These are phyloP conservation scores for Fusarium cicatricum DNA, from an alignment of 2,329 filamentous ascomycete species.

Conservation along the genomic window DNA sequence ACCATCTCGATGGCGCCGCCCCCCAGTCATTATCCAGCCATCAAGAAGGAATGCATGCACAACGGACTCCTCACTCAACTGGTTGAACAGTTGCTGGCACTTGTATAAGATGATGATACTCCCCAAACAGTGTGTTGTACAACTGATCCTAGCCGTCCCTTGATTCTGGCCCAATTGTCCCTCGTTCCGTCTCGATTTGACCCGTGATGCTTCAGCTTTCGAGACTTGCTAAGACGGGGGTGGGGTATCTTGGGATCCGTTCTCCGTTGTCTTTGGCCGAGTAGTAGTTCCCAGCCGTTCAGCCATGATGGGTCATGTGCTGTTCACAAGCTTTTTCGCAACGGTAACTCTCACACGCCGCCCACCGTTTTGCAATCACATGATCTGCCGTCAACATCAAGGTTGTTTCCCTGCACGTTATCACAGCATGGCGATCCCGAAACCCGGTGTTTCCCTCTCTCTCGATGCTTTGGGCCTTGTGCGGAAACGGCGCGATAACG, in stretches of 20 bases:
- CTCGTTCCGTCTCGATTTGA: conserved; percentile 25
- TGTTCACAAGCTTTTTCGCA: conserved; percentile 23
- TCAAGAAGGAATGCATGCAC: not conserved
- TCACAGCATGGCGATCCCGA: conserved; percentile 17
- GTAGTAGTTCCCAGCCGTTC: conserved; percentile 14
- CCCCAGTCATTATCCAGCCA: conserved; percentile 5
- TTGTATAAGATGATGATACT: conserved; percentile 29
- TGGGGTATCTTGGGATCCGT: conserved; percentile 9
- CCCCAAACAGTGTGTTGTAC: conserved; percentile 1
- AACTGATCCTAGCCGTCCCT: conserved; percentile 11
- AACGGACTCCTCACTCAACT: too few species aligned
- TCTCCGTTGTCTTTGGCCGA: conserved; percentile 7
- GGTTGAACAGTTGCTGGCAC: conserved; percentile 2
- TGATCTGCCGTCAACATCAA: conserved; percentile 19
- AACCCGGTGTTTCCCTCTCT: not conserved
- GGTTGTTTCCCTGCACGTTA: conserved; percentile 3
- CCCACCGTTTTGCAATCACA: conserved; percentile 30
- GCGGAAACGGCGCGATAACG: conserved; percentile 2
- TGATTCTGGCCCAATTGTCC: conserved; percentile 10
- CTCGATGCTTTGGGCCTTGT: not conserved
- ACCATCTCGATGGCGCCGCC: conserved; percentile 5
- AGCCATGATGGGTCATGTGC: conserved; percentile 29
- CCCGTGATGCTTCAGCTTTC: conserved; percentile 32
- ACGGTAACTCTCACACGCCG: conserved; percentile 18
- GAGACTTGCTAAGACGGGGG: conserved; percentile 13